Conservation (phyloP, 345 rosid species). For the Acer yangbiense region DNA sequence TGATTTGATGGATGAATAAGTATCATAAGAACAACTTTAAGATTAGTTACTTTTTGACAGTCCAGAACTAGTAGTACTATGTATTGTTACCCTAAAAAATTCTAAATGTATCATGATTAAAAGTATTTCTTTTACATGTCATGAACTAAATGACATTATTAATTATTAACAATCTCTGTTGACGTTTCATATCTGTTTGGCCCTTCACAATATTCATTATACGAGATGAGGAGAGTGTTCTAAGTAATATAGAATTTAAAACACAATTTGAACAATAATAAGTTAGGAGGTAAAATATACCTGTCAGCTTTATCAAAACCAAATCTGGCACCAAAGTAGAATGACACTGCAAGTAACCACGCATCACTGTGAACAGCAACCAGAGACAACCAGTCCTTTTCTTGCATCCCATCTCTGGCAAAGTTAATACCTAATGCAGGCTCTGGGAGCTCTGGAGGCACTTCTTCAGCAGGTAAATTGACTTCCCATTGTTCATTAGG, state of each 20-base stretch:
- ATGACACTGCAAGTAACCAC: conserved; percentile 75
- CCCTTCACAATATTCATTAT: not conserved
- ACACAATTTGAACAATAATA: not conserved
- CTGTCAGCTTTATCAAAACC: conserved; percentile 73
- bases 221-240: not conserved
- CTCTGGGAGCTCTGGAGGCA: conserved; percentile 92
- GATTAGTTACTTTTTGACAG: not conserved
- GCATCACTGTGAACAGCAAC: conserved; percentile 88
- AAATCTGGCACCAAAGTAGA: conserved; percentile 79
- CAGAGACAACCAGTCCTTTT: conserved; percentile 79
- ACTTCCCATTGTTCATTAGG: conserved; percentile 87
- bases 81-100: not conserved
- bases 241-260: not conserved
- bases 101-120: not conserved
- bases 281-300: conserved; percentile 31
- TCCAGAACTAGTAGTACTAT: not conserved
- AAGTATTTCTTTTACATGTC: not conserved
- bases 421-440: conserved; percentile 91
- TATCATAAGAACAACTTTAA: not conserved
- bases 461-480: conserved; percentile 85
- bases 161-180: not conserved
- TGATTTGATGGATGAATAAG: not conserved
- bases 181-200: not conserved
- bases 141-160: not conserved
- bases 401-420: conserved; percentile 83